Evolutionary conservation across 169 alveolate species (phyloP), one percentile per base, ranked within the genome.

Genomic region (Plasmodium gaboni): DNA sequence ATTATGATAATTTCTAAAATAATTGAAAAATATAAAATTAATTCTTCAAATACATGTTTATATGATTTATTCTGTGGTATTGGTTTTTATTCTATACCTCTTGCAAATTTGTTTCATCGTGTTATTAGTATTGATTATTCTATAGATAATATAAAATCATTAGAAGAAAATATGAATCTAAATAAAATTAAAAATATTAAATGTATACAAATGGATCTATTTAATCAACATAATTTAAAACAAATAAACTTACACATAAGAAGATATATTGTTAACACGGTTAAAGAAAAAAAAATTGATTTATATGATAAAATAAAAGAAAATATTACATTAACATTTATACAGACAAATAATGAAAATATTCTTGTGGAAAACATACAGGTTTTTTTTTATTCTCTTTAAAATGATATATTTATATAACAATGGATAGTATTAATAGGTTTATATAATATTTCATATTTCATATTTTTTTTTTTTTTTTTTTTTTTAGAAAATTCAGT

Each of bases 61-160:
- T 86, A 32, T 71, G 92, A 86, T 65, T 57, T 86, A 22, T 86
- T 86, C 46, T 86, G 92, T 70, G 92, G 92, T 6, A 86, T 86
- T 12, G 92, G 92, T 17, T 86, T 86, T 71, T 86, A 86, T 72
- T 86, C 92, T 10, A 53, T 86, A 42, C 92, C 87, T 22, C 71
- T 86, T 26, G 48, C 92, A 26, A 53, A 17, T 7, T 38, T 59
- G 1, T 86, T 86, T 74, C 44, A 50, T 15, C 48, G 61, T 44
- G 70, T 86, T 70, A 72, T 86, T 51, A 19, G 92, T 71, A 42
- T 71, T 22, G 92, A 86, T 71, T 86, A 86, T 65, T 86, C 92
- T 17, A 86, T 86, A 13, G 86, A 71, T 70, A 86, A 86, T 86
- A 86, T 86, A 70, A 71, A 69, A 59, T 59, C 15, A n/a, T 71